These are phyloP conservation scores for Calonectria pteridis DNA, from an alignment of 2,329 filamentous ascomycete genomes.

Conservation along the genomic window DNA sequence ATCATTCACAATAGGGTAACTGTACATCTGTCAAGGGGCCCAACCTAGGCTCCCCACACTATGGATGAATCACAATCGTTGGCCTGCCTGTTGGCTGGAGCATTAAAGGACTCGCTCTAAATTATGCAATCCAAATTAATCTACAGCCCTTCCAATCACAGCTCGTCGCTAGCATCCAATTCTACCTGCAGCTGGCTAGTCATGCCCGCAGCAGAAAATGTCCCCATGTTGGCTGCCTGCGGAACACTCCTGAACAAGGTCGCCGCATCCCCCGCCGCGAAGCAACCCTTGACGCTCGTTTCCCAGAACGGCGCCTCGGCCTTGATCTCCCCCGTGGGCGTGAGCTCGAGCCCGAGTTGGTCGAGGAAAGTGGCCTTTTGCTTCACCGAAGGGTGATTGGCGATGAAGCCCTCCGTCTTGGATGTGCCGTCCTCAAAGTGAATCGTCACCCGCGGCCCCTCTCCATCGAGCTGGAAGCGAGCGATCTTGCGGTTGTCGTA, in stretches of 20 bases:
- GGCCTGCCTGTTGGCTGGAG: background rate
- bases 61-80: background rate
- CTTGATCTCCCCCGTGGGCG: conserved; percentile 58
- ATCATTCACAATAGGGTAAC: background rate
- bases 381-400: conserved; percentile 52
- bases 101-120: background rate
- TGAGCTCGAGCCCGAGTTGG: conserved; percentile 59
- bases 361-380: conserved; percentile 56
- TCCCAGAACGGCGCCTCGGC: conserved; percentile 58
- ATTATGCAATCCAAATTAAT: background rate
- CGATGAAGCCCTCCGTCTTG: conserved; percentile 55
- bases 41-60: background rate
- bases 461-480: conserved; percentile 44
- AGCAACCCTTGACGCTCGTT: conserved; percentile 64
- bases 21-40: background rate
- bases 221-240: conserved; percentile 46
- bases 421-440: conserved; percentile 55
- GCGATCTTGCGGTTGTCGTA: conserved; percentile 53
- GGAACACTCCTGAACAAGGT: conserved; percentile 46
- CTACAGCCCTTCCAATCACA: conserved; percentile 55
- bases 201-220: conserved; percentile 44
- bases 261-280: conserved; percentile 65
- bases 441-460: conserved; percentile 48
- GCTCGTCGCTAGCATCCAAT: conserved; percentile 44
- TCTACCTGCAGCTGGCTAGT: conserved; percentile 44